phyloP scores from a whole-genome alignment of 2,329 filamentous ascomycete genomes.

The Sporothrix brunneoviolacea region DNA sequence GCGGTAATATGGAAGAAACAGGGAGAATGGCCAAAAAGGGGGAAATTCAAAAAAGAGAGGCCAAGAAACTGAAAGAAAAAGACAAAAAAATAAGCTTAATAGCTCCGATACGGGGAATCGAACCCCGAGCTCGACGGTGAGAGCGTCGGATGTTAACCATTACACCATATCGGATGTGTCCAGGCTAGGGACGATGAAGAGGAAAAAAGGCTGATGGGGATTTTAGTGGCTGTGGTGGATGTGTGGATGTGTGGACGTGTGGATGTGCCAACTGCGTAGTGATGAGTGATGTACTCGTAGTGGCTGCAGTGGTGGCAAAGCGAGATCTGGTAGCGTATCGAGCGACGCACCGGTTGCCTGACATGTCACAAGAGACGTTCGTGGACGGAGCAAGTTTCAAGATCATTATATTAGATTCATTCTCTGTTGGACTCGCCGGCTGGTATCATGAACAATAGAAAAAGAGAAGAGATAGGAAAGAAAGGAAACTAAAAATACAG shows the following conservation, averaged over 20 bases:
- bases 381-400: no score
- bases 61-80: neutral
- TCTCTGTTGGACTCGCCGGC: no score
- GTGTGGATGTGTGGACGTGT: no score
- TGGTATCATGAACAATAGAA: no score
- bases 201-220: neutral
- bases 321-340: no score
- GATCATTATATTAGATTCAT: no score
- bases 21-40: neutral
- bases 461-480: neutral
- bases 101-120: conserved; percentile 20
- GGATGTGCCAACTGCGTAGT: no score
- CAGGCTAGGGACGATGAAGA: neutral
- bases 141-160: conserved; percentile 20
- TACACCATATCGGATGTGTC: conserved; percentile 18
- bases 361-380: no score
- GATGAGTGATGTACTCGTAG: no score
- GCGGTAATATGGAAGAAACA: neutral
- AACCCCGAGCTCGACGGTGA: conserved; percentile 20
- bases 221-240: no score
- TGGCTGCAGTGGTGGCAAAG: no score
- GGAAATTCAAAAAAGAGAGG: neutral
- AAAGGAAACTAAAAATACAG: neutral
- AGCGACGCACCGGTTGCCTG: no score
- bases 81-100: neutral